Base-by-base conservation (phyloP, 352 stramenopile genomes). In the Phytophthora hybrid region DNA sequence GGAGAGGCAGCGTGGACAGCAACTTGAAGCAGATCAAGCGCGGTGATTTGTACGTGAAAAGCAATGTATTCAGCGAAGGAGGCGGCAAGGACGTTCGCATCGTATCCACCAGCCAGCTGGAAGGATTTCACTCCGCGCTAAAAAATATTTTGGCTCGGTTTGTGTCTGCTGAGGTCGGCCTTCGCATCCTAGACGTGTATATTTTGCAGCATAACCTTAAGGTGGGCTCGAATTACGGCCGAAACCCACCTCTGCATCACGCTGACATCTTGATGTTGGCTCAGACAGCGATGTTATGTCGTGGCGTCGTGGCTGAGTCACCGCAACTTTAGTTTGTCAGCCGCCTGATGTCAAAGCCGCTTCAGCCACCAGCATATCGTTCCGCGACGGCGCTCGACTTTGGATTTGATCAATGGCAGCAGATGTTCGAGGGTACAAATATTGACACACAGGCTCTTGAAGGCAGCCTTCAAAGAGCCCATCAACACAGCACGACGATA, bases 181-280 rank as follows among this genome's bases (percentile, higher is more conserved):
- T 59, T 13, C 53, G 53, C 8, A 59, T 59, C 14, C 29, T 57
- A 3, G 59, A 65, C 44, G 21, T 56, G 3, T 65, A 57, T 18
- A 65, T 65, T 47, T 10, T 65, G 41, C 41, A 46, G 29, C 59
- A 65, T 16, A 65, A 65, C 16, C 44, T 57, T 1, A 49, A 47
- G 10, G 16, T 65, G n/a, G 59, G 59, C 19, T 23, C 59, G 5
- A 56, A 19, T 2, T 65, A 49, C 14, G 59, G 26, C 13, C 13
- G 59, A 8, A 65, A 65, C 18, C 26, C 59, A n/a, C 23, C 41
- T 2, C 18, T 65, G 41, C 41, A 56, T 13, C 23, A 65, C 19
- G 26, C 29, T 10, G 59, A 57, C 10, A n/a, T 60, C 18, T 11
- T 65, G 6, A 49, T 44, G 5, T 18, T 57, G 26, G 59, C 41